Evolutionary conservation across 2,329 filamentous ascomycete genomes (phyloP).

Genomic region (Aureobasidium sp.): DNA sequence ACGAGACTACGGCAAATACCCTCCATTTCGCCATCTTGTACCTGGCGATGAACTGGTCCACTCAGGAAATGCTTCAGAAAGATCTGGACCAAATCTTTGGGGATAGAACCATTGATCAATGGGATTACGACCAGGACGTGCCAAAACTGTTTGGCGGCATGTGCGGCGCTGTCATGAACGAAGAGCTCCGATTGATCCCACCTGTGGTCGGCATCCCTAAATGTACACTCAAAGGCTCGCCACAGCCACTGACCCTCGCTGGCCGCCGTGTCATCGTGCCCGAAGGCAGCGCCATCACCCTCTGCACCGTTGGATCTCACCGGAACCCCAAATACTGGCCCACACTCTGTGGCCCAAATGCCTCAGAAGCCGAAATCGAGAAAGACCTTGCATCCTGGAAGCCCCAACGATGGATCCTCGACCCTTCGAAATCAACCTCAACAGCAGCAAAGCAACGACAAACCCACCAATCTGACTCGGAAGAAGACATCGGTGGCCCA

Average conservation of each 20-base stretch:
- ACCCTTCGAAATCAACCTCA: conserved; percentile 20
- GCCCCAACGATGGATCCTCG: conserved; percentile 64
- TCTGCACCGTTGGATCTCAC: conserved; percentile 53
- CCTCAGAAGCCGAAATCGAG: conserved; percentile 27
- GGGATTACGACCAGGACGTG: conserved; percentile 65
- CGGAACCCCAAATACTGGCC: conserved; percentile 71
- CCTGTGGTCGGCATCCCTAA: conserved; percentile 69
- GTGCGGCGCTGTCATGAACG: conserved; percentile 69
- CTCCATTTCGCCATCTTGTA: conserved; percentile 64
- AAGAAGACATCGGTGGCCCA: conserved; percentile 53
- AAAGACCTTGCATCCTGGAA: conserved; percentile 61
- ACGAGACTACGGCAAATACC: conserved; percentile 73
- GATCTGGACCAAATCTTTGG: conserved; percentile 63
- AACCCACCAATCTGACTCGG: conserved; percentile 32
- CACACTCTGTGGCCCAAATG: background rate
- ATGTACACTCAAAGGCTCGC: conserved; percentile 36
- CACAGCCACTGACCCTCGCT: conserved; percentile 53
- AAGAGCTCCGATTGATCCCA: conserved; percentile 66
- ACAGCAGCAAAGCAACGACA: conserved; percentile 31
- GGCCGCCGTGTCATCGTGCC: conserved; percentile 56
- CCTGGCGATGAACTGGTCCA: conserved; percentile 57
- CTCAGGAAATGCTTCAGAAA: conserved; percentile 59
- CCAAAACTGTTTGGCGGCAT: conserved; percentile 61
- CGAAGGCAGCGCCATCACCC: conserved; percentile 46
- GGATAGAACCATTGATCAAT: conserved; percentile 50